Base-by-base conservation (phyloP, 768 basidiomycete species). In the Floccularia luteovirens region DNA sequence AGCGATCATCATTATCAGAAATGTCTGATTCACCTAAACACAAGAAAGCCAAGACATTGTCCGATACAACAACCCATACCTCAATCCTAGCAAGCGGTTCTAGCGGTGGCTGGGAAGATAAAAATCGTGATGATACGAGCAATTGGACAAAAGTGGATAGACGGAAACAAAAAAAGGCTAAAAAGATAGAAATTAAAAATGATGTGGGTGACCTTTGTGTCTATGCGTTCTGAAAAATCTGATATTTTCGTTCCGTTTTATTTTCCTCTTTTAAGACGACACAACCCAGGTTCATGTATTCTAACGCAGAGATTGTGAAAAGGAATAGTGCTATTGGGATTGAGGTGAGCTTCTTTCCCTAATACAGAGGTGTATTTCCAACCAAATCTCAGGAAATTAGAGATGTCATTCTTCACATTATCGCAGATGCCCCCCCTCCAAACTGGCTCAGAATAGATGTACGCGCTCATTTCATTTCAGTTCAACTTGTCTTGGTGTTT, bases 391-490 rank as follows among this genome's bases (percentile, higher is more conserved):
- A 96, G 92, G 91, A 96, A 52, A 67, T 97, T 16, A 75, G 94
- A 24, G 92, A 97, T 51, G 69, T 97, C 14, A 71, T 84, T 7
- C 62, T 97, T 2, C 87, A 96, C 48, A 65, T 94, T 33, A 61
- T 82, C 19, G 84, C 85, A 0, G 90, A 93, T 51, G 80, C 77
- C 13, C 80, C 84, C n/a, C 81, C 86, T 1, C 83, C 85, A 0
- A 79, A 79, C 40, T 97, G 92, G 92, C 72, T 97, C 14, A 72
- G 76, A 37, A 72, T 93, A 30, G 84, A 91, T 59, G 92, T 90
- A 35, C 38, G 75, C 14, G 8, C n/a, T n/a, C n/a, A n/a, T n/a
- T n/a, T n/a, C n/a, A n/a, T n/a, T n/a, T n/a, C n/a, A n/a, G n/a
- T n/a, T 28, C 27, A 28, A 28, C 14, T 28, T 28, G 27, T 28